A percentile compares a stretch with the other conserved stretches of the same genome.
Conservation (phyloP, 75 land plant genomes). For the Chamaecyparis obtusa region DNA sequence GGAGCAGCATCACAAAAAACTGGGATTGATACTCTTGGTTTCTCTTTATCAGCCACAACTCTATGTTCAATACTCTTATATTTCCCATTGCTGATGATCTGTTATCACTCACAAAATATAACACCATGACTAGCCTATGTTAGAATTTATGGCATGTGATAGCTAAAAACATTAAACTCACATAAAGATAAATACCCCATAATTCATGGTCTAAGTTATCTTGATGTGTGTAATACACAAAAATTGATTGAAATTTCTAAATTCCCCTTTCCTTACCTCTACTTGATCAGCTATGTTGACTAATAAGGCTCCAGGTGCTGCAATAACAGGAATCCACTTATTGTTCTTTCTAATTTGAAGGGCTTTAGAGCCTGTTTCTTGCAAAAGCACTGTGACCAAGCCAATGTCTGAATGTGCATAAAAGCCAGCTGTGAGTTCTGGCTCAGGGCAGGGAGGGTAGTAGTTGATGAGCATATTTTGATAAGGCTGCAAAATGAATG, state of each 20-base stretch:
- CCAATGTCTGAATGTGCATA: conserved; percentile 53
- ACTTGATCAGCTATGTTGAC: conserved; percentile 64
- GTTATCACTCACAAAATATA: neutral
- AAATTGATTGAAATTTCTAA: no score
- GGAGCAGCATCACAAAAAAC: conserved; percentile 5
- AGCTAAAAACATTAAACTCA: neutral
- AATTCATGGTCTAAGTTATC: neutral
- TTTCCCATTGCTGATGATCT: conserved; percentile 18
- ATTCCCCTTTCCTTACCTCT: conserved; percentile 27
- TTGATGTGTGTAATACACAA: no score
- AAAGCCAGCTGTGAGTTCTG: conserved; percentile 42
- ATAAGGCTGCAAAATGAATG: neutral
- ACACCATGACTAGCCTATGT: neutral
- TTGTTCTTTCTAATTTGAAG: conserved; percentile 43
- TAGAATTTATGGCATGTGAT: neutral
- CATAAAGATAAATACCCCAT: neutral
- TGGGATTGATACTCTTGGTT: conserved; percentile 13
- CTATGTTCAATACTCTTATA: conserved; percentile 15
- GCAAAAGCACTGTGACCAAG: conserved; percentile 45
- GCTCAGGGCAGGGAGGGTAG: conserved; percentile 67
- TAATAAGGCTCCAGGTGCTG: conserved; percentile 42
- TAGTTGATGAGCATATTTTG: conserved; percentile 30
- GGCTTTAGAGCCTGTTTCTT: conserved; percentile 35
- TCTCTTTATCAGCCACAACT: neutral
- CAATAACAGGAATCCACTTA: conserved; percentile 52